A percentile compares a stretch with the other conserved stretches of the same genome.
phyloP scores from a whole-genome alignment of 495 filamentous ascomycete genomes.

The Aspergillus heteromorphus region DNA sequence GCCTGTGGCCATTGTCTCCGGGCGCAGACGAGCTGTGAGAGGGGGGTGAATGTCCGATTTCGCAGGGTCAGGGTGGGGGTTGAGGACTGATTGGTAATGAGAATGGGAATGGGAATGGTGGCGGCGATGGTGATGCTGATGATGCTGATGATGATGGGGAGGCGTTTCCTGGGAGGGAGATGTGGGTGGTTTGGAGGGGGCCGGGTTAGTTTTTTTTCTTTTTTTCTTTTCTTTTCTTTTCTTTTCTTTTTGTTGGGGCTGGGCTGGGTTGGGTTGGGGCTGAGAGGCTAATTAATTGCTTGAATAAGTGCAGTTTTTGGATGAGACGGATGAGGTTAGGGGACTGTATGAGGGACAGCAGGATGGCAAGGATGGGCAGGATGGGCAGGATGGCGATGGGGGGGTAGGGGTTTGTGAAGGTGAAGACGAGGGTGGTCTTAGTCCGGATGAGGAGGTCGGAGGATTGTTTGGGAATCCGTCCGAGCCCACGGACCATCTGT shows the following conservation, averaged over 20 bases:
- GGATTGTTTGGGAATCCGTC: neutral
- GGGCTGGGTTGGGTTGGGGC: neutral
- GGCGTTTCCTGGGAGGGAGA: constrained; percentile 14
- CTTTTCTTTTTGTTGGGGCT: neutral
- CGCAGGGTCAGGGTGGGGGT: constrained; percentile 15
- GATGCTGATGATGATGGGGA: constrained; percentile 7
- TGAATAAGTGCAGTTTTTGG: neutral
- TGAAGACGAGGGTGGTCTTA: no score
- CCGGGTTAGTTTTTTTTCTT: constrained; percentile 8
- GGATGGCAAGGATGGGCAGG: neutral
- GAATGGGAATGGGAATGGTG: no score
- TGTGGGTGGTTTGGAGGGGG: constrained; percentile 18
- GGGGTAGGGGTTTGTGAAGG: no score
- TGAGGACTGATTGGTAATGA: no score
- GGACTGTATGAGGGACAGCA: neutral
- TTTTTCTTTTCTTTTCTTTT: neutral
- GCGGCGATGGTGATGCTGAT: no score
- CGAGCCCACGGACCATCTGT: neutral
- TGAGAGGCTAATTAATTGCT: neutral
- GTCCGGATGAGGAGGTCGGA: neutral
- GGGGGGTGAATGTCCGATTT: constrained; percentile 21
- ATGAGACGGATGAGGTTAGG: neutral
- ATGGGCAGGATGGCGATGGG: neutral
- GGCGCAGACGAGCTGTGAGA: constrained; percentile 18
- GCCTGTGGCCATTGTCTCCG: constrained; percentile 18